phyloP scores from a whole-genome alignment of 176 grass and related monocot species.

The Alopecurus myosuroides region DNA sequence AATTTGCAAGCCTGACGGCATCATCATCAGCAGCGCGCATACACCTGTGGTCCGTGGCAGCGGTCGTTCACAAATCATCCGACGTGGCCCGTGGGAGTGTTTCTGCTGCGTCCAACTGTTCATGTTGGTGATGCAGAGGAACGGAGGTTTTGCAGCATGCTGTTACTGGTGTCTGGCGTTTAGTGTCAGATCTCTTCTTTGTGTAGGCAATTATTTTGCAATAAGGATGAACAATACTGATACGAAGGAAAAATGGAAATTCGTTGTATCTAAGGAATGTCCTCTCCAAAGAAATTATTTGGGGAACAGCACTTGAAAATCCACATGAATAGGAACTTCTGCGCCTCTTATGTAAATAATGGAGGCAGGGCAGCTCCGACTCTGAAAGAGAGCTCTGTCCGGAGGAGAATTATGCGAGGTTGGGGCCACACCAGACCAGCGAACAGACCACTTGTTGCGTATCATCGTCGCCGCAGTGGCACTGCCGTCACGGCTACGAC shows the following conservation, averaged over 20 bases:
- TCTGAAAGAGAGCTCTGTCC: too few species aligned
- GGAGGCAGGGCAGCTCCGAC: too few species aligned
- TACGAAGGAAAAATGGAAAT: neutral
- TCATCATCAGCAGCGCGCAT: neutral
- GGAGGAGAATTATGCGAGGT: too few species aligned
- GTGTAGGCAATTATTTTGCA: neutral
- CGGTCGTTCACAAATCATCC: neutral
- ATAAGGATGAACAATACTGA: neutral
- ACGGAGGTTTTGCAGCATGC: neutral
- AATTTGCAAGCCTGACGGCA: slow-evolving; percentile 13
- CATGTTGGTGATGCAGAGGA: neutral
- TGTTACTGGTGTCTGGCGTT: neutral
- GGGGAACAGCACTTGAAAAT: neutral
- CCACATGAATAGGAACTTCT: neutral
- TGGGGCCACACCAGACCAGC: too few species aligned
- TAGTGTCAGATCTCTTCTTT: neutral
- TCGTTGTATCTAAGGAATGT: neutral
- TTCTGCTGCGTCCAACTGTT: neutral
- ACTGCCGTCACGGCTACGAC: too few species aligned
- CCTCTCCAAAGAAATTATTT: neutral
- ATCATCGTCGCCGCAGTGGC: too few species aligned
- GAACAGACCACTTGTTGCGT: too few species aligned
- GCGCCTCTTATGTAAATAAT: too few species aligned
- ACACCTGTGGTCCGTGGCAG: neutral
- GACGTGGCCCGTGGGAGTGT: neutral